These are phyloP conservation scores for Plasmodium adleri DNA, from an alignment of 169 alveolate genomes.

Conservation along the genomic window DNA sequence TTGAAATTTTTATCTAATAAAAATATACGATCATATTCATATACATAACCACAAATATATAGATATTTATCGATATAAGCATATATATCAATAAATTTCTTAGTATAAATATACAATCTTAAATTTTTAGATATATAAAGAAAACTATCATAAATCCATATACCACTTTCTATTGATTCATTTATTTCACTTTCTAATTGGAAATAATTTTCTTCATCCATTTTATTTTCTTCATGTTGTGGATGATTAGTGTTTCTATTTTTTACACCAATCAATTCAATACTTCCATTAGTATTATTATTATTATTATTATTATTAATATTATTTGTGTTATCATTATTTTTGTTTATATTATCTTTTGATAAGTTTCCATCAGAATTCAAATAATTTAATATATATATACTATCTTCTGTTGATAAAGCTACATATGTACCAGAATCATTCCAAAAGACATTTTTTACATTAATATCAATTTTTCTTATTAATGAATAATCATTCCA, in stretches of 20 bases:
- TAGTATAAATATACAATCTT: conserved; percentile 85
- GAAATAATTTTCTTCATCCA: conserved; percentile 77
- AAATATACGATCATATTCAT: conserved; percentile 84
- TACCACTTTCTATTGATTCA: conserved; percentile 87
- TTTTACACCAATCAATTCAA: conserved; percentile 1
- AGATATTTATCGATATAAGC: conserved; percentile 86
- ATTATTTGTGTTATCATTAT: background rate
- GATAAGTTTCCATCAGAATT: conserved; percentile 9
- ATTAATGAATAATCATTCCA: conserved; percentile 90
- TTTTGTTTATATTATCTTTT: background rate
- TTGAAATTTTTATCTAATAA: conserved; percentile 83
- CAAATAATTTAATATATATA: conserved; percentile 80
- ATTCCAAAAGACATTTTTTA: conserved; percentile 84
- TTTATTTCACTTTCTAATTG: conserved; percentile 80
- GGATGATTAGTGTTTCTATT: conserved; percentile 10
- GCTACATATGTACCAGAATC: conserved; percentile 80
- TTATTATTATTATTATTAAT: background rate
- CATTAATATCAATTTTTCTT: conserved; percentile 63
- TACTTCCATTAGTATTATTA: background rate
- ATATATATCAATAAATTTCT: conserved; percentile 85
- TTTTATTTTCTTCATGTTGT: no score
- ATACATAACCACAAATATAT: conserved; percentile 87
- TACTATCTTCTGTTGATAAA: conserved; percentile 77
- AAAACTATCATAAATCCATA: conserved; percentile 89
- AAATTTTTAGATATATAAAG: conserved; percentile 84